phyloP scores from a whole-genome alignment of 2,329 filamentous ascomycete genomes.

The Scedosporium aurantiacum region DNA sequence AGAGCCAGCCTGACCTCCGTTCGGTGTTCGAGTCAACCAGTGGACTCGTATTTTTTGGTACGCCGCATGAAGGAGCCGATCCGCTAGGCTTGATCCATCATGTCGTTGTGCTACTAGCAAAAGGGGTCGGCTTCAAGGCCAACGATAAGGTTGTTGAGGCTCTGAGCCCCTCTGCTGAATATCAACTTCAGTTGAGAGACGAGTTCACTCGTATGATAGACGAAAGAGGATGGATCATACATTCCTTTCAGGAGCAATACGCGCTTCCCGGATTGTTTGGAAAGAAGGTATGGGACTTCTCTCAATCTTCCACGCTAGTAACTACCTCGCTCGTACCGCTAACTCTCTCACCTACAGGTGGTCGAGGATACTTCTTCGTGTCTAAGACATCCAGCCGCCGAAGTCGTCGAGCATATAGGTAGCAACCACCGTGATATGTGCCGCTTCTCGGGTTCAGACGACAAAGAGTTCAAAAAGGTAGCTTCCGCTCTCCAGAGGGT shows the following conservation, averaged over 20 bases:
- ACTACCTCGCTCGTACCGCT: neutral
- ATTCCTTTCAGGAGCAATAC: conserved; percentile 25
- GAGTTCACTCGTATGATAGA: conserved; percentile 18
- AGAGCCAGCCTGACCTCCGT: conserved; percentile 9
- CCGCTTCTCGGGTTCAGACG: conserved; percentile 17
- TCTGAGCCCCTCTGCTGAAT: conserved; percentile 21
- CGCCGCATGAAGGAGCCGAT: conserved; percentile 19
- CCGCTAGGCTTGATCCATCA: conserved; percentile 14
- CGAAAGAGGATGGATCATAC: conserved; percentile 19
- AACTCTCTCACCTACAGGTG: neutral
- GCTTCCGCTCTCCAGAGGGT: conserved; percentile 9
- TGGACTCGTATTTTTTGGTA: conserved; percentile 23
- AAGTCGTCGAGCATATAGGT: conserved; percentile 21
- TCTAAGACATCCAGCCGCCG: conserved; percentile 18
- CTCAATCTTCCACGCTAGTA: too few relatives aligned
- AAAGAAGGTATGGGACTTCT: neutral
- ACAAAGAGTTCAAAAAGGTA: conserved; percentile 22
- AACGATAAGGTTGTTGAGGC: conserved; percentile 23
- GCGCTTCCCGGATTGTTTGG: neutral
- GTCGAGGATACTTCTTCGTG: conserved; percentile 18
- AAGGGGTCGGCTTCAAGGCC: conserved; percentile 12
- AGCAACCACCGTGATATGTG: conserved; percentile 25
- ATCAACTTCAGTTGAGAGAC: conserved; percentile 19
- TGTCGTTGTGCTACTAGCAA: conserved; percentile 10
- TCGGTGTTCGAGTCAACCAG: conserved; percentile 14